Conservation (phyloP, 805 yeast genomes). For the Tetrapisispora taiwanensis region DNA sequence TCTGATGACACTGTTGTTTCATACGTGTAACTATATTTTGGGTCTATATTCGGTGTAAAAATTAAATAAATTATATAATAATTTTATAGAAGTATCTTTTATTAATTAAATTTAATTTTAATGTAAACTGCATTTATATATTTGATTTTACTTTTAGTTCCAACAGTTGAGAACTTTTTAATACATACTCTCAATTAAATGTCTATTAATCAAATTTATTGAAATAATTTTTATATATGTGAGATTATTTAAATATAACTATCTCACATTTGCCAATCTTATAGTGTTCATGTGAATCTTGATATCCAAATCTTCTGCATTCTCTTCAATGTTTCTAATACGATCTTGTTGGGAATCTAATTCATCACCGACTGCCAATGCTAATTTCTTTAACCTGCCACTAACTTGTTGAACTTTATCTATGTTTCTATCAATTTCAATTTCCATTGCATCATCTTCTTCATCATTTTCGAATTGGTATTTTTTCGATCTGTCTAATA, state of each 20-base stretch:
- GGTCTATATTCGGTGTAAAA: too few relatives aligned
- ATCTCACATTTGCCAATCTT: slow-evolving; percentile 47
- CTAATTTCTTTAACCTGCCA: slow-evolving; percentile 58
- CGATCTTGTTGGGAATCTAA: slow-evolving; percentile 67
- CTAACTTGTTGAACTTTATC: slow-evolving; percentile 66
- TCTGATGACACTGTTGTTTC: too few relatives aligned
- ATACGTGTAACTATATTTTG: too few relatives aligned
- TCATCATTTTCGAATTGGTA: slow-evolving; percentile 81
- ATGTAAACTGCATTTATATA: too few relatives aligned
- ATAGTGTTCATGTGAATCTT: slow-evolving; percentile 68
- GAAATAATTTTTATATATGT: too few relatives aligned
- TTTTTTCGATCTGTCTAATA: slow-evolving; percentile 42
- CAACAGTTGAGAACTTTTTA: too few relatives aligned
- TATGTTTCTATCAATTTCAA: slow-evolving; percentile 71
- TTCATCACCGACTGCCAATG: slow-evolving; percentile 64
- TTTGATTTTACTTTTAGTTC: too few relatives aligned
- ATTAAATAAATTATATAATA: too few relatives aligned
- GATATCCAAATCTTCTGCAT: slow-evolving; percentile 74
- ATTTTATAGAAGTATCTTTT: too few relatives aligned
- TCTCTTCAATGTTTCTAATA: slow-evolving; percentile 64
- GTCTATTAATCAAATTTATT: too few relatives aligned
- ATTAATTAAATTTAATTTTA: too few relatives aligned
- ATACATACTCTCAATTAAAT: too few relatives aligned
- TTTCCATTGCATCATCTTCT: slow-evolving; percentile 87
- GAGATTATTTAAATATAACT: not conserved